Conservation (phyloP, 768 basidiomycete species). For the Lentinula sp. region DNA sequence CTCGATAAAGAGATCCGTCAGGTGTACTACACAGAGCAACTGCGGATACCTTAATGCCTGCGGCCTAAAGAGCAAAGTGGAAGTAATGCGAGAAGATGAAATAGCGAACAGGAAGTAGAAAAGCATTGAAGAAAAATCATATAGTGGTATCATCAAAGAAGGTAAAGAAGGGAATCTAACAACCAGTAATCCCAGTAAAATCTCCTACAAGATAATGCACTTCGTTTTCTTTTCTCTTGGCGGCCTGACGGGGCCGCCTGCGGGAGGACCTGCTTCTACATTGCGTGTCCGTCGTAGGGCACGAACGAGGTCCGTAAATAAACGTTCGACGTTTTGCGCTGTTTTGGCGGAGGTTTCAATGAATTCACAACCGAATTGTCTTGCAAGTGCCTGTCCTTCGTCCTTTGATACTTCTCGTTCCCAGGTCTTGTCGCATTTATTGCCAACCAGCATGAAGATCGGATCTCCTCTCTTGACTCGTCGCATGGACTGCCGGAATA, state of each 20-base stretch:
- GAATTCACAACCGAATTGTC: slow-evolving; percentile 85
- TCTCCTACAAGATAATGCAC: slow-evolving; percentile 80
- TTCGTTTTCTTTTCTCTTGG: slow-evolving; percentile 36
- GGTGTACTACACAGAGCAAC: neutral
- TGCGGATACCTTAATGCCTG: neutral
- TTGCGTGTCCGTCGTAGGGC: slow-evolving; percentile 68
- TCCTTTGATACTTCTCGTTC: slow-evolving; percentile 89
- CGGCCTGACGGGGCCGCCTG: slow-evolving; percentile 33
- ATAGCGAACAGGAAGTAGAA: slow-evolving; percentile 15
- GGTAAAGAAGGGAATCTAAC: slow-evolving; percentile 72
- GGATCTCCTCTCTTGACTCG: slow-evolving; percentile 83
- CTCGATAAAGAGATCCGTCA: neutral
- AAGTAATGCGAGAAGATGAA: slow-evolving; percentile 3
- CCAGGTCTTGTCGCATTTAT: slow-evolving; percentile 91
- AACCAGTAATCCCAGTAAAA: slow-evolving; percentile 54
- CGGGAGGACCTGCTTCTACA: slow-evolving; percentile 40
- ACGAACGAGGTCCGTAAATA: slow-evolving; percentile 86
- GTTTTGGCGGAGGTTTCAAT: slow-evolving; percentile 97
- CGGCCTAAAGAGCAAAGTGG: neutral
- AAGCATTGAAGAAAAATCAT: slow-evolving; percentile 27
- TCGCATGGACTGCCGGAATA: slow-evolving; percentile 85
- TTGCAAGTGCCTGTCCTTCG: slow-evolving; percentile 79
- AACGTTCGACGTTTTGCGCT: slow-evolving; percentile 83
- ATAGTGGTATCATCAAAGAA: slow-evolving; percentile 80
- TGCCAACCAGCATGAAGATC: slow-evolving; percentile 92